These are phyloP conservation scores for Aspergillus persii DNA, from an alignment of 2,329 filamentous ascomycete genomes.

Conservation along the genomic window DNA sequence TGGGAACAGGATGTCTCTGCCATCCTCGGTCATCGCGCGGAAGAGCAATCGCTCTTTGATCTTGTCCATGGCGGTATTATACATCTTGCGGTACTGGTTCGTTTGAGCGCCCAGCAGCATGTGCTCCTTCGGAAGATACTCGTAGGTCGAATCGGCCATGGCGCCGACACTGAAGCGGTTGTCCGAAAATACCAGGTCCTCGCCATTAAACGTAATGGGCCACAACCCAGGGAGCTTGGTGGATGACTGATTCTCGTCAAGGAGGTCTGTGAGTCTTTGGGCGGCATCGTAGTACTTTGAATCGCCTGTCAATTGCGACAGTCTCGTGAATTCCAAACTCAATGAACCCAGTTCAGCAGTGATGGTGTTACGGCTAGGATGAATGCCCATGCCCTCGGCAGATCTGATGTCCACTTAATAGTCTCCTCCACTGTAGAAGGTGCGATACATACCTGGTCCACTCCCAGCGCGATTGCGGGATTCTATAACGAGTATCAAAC, in stretches of 20 bases:
- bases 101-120: conserved; percentile 44
- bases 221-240: conserved; percentile 76
- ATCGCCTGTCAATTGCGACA: conserved; percentile 79
- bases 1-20: conserved; percentile 41
- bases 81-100: conserved; percentile 45
- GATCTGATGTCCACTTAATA: conserved; percentile 22
- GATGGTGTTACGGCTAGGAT: conserved; percentile 61
- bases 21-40: conserved; percentile 43
- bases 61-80: conserved; percentile 38
- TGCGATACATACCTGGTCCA: conserved; percentile 61
- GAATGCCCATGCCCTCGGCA: conserved; percentile 28
- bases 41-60: conserved; percentile 45
- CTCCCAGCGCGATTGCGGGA: conserved; percentile 78
- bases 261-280: conserved; percentile 74
- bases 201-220: conserved; percentile 68
- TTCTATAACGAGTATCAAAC: conserved; percentile 90
- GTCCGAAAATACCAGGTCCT: conserved; percentile 29
- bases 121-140: conserved; percentile 51
- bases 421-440: neutral
- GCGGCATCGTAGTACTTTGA: conserved; percentile 87
- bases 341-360: conserved; percentile 73
- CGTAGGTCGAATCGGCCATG: conserved; percentile 50
- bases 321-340: conserved; percentile 84
- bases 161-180: conserved; percentile 43
- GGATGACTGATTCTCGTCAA: conserved; percentile 70